These are phyloP conservation scores for Medicago truncatula DNA, from an alignment of 306 rosid genomes.

Conservation along the genomic window MtrunA17r5.0-ANR NC_053044.1:49454001-49454500, in stretches of 20 bases:
- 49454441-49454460: neutral
- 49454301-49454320: neutral
- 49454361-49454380: slow-evolving; percentile 14
- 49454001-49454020: neutral
- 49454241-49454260: slow-evolving; percentile 46
- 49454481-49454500: no score
- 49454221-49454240: slow-evolving; percentile 55
- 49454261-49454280: neutral
- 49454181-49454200: neutral
- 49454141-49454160: neutral
- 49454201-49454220: slow-evolving; percentile 1
- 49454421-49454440: slow-evolving; percentile 26
- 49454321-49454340: neutral
- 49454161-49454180: neutral
- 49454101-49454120: neutral
- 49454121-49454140: neutral
- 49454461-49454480: no score
- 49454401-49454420: slow-evolving; percentile 27
- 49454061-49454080: neutral
- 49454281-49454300: neutral
- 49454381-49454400: slow-evolving; percentile 41
- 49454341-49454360: neutral
- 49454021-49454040: neutral
- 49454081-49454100: no score
- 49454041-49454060: neutral